Conservation (phyloP, 2,329 filamentous ascomycete species). For the Colletotrichum sp. region DNA sequence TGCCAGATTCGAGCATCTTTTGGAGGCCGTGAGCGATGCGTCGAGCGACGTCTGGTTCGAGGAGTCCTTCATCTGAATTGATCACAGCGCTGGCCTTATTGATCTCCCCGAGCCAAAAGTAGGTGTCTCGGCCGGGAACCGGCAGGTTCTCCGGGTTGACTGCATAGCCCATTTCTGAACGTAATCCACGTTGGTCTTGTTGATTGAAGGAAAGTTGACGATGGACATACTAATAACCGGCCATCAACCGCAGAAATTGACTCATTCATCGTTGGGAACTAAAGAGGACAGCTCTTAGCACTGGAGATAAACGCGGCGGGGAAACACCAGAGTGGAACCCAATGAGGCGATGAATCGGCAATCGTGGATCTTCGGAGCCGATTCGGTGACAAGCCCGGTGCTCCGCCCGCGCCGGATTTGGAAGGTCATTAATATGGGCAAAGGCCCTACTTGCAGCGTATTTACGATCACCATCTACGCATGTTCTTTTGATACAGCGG, state of each 20-base stretch:
- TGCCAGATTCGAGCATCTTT: neutral
- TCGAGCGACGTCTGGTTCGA: neutral
- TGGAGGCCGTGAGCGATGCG: constrained; percentile 2
- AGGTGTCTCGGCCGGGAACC: constrained; percentile 11
- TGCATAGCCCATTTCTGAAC: neutral
- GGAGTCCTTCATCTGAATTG: constrained; percentile 10
- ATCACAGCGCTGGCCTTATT: constrained; percentile 18
- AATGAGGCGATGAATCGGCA: neutral
- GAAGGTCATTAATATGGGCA: neutral
- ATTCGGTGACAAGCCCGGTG: neutral
- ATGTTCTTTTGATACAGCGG: neutral
- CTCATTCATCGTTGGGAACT: neutral
- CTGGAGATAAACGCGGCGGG: constrained; percentile 4
- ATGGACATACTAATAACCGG: neutral
- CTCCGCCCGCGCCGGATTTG: neutral
- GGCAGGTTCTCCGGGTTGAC: neutral
- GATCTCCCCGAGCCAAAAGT: constrained; percentile 15
- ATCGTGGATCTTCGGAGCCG: neutral
- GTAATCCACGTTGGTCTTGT: neutral
- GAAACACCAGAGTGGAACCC: neutral
- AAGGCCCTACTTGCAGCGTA: neutral
- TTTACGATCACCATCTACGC: neutral
- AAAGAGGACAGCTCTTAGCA: neutral
- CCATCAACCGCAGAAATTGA: neutral
- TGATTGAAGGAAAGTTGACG: neutral